Evolutionary conservation across 1,139 yeast species (phyloP).

Genomic region (Hansenula sp.): DNA sequence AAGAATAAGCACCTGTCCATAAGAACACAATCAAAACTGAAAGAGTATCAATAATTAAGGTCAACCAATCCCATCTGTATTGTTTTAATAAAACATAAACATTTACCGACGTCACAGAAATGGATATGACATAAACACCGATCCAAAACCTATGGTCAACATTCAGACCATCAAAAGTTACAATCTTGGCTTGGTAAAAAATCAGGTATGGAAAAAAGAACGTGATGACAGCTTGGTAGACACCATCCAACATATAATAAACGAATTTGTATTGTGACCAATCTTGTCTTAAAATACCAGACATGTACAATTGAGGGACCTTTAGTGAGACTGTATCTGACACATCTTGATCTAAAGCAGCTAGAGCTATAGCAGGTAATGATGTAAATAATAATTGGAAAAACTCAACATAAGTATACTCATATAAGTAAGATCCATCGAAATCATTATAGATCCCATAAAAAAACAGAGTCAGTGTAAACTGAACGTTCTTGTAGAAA

Average conservation of each 20-base stretch:
- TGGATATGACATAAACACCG: conserved; percentile 76
- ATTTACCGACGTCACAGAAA: conserved; percentile 81
- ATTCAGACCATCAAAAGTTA: conserved; percentile 57
- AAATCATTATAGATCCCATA: conserved; percentile 81
- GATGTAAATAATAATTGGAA: conserved; percentile 95
- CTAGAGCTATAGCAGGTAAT: conserved; percentile 85
- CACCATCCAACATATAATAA: conserved; percentile 82
- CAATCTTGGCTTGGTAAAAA: conserved; percentile 53
- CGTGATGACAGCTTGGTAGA: conserved; percentile 80
- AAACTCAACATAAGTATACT: conserved; percentile 87
- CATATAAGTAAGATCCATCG: conserved; percentile 90
- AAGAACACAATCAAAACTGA: conserved; percentile 71
- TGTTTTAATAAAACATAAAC: conserved; percentile 76
- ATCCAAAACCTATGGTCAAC: conserved; percentile 83
- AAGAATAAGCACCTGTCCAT: conserved; percentile 92
- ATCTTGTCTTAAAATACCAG: conserved; percentile 80
- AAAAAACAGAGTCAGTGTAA: conserved; percentile 89
- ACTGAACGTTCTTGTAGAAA: conserved; percentile 88
- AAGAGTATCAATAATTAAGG: conserved; percentile 55
- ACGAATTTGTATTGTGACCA: conserved; percentile 81
- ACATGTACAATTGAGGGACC: conserved; percentile 84
- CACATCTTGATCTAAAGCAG: conserved; percentile 92
- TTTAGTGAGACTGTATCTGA: conserved; percentile 72
- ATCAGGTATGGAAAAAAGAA: conserved; percentile 84
- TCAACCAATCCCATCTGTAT: conserved; percentile 93